Conservation (phyloP, 2,329 filamentous ascomycete species). For the Sarocladium brachiariae region DNA sequence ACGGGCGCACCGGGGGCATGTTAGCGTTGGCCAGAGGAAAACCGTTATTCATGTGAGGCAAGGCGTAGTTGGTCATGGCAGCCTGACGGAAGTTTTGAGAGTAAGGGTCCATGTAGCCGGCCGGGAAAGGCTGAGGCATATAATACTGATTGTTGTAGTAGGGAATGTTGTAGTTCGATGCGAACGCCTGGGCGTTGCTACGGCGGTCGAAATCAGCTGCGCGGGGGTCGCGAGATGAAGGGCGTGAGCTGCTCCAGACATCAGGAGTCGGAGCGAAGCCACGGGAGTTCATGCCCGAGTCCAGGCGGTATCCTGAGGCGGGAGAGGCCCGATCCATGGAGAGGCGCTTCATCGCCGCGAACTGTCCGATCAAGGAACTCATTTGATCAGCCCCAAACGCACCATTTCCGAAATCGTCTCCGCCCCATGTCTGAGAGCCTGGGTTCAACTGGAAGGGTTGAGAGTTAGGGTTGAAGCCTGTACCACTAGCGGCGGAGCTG, state of each 20-base stretch:
- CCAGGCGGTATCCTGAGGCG: constrained; percentile 23
- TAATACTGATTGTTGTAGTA: constrained; percentile 27
- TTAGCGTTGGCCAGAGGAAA: constrained; percentile 18
- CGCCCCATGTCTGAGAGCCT: constrained; percentile 38
- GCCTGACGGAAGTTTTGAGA: constrained; percentile 21
- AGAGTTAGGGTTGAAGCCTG: constrained; percentile 22
- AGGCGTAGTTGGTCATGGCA: constrained; percentile 24
- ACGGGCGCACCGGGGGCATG: constrained; percentile 26
- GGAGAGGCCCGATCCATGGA: constrained; percentile 33
- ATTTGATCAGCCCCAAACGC: constrained; percentile 22
- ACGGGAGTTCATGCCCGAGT: constrained; percentile 19
- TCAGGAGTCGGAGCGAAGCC: constrained; percentile 26
- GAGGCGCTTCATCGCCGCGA: constrained; percentile 25
- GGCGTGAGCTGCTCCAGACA: constrained; percentile 29
- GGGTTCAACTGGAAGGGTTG: constrained; percentile 42
- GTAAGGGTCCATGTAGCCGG: constrained; percentile 31
- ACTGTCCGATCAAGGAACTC: constrained; percentile 21
- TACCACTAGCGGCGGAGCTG: constrained; percentile 10
- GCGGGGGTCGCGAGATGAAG: constrained; percentile 26
- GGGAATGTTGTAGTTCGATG: constrained; percentile 19
- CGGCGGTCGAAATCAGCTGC: constrained; percentile 33
- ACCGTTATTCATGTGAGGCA: constrained; percentile 26
- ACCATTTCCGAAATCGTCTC: constrained; percentile 18
- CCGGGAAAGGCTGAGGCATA: constrained; percentile 27
- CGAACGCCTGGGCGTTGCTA: constrained; percentile 24